Conservation (phyloP, 2,329 filamentous ascomycete species). For the Clarireedia hainanense region DNA sequence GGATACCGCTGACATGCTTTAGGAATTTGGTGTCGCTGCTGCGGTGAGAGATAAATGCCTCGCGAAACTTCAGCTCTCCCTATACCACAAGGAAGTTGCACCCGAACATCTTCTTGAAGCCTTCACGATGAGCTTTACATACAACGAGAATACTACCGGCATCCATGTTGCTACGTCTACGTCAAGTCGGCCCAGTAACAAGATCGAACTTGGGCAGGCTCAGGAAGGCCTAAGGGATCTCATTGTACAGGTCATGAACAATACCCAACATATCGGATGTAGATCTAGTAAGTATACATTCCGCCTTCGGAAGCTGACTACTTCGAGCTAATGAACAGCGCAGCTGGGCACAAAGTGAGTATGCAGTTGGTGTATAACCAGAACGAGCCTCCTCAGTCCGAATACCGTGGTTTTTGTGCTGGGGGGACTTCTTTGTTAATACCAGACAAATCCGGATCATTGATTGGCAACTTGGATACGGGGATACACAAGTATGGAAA, state of each 20-base stretch:
- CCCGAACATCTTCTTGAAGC: slow-evolving; percentile 19
- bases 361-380: slow-evolving; percentile 18
- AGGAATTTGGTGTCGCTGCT: slow-evolving; percentile 21
- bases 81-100: slow-evolving; percentile 15
- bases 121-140: slow-evolving; percentile 19
- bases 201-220: slow-evolving; percentile 1
- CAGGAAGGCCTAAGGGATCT: slow-evolving; percentile 4
- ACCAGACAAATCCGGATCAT: slow-evolving; percentile 7
- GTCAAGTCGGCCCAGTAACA: background rate
- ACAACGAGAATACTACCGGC: slow-evolving; percentile 7
- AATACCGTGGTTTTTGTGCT: slow-evolving; percentile 16
- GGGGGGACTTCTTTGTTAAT: slow-evolving; percentile 8
- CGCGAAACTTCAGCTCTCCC: slow-evolving; percentile 20
- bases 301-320: background rate
- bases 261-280: background rate
- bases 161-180: slow-evolving; percentile 3
- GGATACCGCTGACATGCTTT: slow-evolving; percentile 2
- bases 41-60: slow-evolving; percentile 19
- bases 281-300: background rate
- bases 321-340: background rate
- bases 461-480: background rate
- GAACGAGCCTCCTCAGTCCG: slow-evolving; percentile 11
- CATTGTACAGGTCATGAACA: background rate
- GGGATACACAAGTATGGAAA: background rate
- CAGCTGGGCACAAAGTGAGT: slow-evolving; percentile 9